Evolutionary conservation across 176 grass and related monocot species (phyloP), one percentile per base, ranked within the genome.

Genomic region (Chloris gayana): DNA sequence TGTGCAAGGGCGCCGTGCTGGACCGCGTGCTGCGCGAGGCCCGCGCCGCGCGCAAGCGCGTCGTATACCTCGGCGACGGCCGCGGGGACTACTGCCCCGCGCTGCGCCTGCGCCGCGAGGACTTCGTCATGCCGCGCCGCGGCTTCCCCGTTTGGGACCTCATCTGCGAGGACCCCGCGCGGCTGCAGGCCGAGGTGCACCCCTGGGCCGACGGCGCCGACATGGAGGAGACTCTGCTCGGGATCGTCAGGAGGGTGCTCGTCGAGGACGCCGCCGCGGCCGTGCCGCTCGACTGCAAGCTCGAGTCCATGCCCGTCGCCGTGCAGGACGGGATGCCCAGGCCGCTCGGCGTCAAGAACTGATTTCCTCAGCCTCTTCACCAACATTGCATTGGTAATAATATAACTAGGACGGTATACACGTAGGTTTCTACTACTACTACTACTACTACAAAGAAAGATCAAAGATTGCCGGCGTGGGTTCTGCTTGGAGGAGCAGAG

Each of bases 71-170:
- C 0, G 94, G 94, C 26, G 94, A 97, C 68, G 94, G 94, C 0
- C 82, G 88, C 62, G 94, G 94, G 7, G 94, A 97, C 49, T 97
- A 94, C 70, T 97, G 94, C 82, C 94, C 94, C 7, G 80, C 89
- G 37, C 87, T 94, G 61, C 73, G 85, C 27, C 91, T 94, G 7
- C 22, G 22, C 0, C 70, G 77, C 69, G 85, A 78, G 29, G 94
- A 97, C 83, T 82, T 87, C 59, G 46, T 97, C 41, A 92, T 94
- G 94, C 94, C 94, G 14, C 90, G 91, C n/a, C 84, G 75, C 46
- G 76, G 90, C 0, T 97, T 38, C 82, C 94, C 94, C 65, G 74
- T 97, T 15, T 97, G 94, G 94, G 89, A 92, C 26, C 84, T 97
- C 57, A 90, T 97, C 73, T 15, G 54, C 53, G 76, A 67, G 75